Evolutionary conservation across 257 asterid genomes (phyloP), one percentile per base, ranked within the genome.

Genomic region (Solanum habrochaites): DNA sequence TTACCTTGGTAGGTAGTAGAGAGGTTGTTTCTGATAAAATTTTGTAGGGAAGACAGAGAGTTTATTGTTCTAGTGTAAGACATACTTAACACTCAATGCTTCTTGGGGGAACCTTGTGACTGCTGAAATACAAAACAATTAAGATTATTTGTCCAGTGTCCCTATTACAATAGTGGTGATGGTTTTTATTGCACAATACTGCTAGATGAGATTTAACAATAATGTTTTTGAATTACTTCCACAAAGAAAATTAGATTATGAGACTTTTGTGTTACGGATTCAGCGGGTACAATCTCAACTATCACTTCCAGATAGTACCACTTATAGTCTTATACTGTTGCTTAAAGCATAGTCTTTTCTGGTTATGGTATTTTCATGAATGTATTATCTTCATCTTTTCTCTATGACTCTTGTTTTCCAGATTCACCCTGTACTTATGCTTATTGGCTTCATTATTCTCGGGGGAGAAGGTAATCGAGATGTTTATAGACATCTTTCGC

Each of bases 341-440:
- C 43, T 37, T 73, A 72, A 8, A 45, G 25, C 21, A 67, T 77
- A 69, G 64, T 25, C 66, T 25, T 67, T 87, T 29, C 66, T 64
- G 1, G 4, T 40, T 83, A 81, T 49, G 29, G 45, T 52, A 62
- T 32, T 85, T 42, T 72, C 75, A 81, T 77, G 18, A 86, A 31
- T 21, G 31, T 42, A 21, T 80, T 70, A 58, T 83, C 32, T 85
- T 86, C 85, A 42, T 71, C 81, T 88, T 60, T n/a, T 56, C 84
- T 31, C 8, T 82, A 29, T 88, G 89, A 13, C 16, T 80, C 31
- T 90, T 75, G 37, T 62, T 88, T 75, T 42, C 72, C 96, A 97
- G 99, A 91, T 94, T 86, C 99, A 97, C 89, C 99, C 99, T 42
- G 98, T 97, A 25, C 90, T 97, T 92, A 95, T 97, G 98, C 93